These are phyloP conservation scores for Candida dendrica DNA, from an alignment of 805 yeast genomes.

Conservation along the genomic window DNA sequence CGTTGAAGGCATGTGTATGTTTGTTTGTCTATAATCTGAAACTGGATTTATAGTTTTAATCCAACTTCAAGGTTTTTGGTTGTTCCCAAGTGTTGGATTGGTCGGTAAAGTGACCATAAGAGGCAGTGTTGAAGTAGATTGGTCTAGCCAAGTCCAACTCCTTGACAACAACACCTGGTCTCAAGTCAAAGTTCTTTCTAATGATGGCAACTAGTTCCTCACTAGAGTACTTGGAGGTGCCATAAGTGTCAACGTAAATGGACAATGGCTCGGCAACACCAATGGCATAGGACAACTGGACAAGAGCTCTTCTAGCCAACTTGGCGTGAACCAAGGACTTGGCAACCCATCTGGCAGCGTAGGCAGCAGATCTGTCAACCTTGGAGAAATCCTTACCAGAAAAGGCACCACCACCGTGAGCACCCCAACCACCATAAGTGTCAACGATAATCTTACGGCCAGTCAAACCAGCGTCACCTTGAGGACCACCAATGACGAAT, in stretches of 20 bases:
- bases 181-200: slow-evolving; percentile 91
- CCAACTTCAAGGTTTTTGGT: slow-evolving; percentile 68
- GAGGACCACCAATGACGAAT: slow-evolving; percentile 99
- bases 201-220: slow-evolving; percentile 88
- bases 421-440: slow-evolving; percentile 99
- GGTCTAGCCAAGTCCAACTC: slow-evolving; percentile 98
- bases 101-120: slow-evolving; percentile 99
- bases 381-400: slow-evolving; percentile 99
- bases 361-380: slow-evolving; percentile 99
- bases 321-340: slow-evolving; percentile 94
- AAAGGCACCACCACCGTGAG: slow-evolving; percentile 99
- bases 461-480: slow-evolving; percentile 99
- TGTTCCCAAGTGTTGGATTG: slow-evolving; percentile 98
- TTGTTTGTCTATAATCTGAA: no score
- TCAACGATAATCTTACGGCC: slow-evolving; percentile 99
- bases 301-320: slow-evolving; percentile 93
- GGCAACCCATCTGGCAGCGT: slow-evolving; percentile 99
- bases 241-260: slow-evolving; percentile 95
- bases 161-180: slow-evolving; percentile 98
- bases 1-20: neutral
- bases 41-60: slow-evolving; percentile 24
- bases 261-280: slow-evolving; percentile 99
- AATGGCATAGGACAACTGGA: slow-evolving; percentile 98
- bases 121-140: slow-evolving; percentile 97
- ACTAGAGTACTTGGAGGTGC: slow-evolving; percentile 87